These are phyloP conservation scores for Aspergillus ellipticus DNA, from an alignment of 495 filamentous ascomycete genomes.

Conservation along the genomic window DNA sequence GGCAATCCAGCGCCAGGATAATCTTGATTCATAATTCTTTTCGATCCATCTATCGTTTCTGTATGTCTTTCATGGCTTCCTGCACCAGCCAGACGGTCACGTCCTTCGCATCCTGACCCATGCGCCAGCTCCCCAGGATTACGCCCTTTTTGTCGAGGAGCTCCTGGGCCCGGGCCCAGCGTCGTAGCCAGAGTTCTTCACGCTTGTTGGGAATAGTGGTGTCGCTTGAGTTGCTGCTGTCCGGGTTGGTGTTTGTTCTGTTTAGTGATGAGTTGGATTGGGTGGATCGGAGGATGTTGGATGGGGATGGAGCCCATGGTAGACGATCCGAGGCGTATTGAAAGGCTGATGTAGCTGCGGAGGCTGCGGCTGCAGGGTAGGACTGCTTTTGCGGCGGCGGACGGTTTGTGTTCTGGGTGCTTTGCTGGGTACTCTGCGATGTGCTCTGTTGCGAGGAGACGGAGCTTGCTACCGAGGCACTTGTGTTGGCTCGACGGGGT, in stretches of 20 bases:
- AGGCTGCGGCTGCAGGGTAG: constrained; percentile 7
- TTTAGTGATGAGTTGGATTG: constrained; percentile 26
- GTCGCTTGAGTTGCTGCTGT: constrained; percentile 15
- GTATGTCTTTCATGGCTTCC: constrained; percentile 31
- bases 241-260: constrained; percentile 12
- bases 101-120: constrained; percentile 72
- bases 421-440: background rate
- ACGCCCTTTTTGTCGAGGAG: constrained; percentile 67
- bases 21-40: too few relatives aligned
- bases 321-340: constrained; percentile 36
- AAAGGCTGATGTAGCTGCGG: constrained; percentile 24
- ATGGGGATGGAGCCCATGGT: constrained; percentile 19
- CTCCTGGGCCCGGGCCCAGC: constrained; percentile 72
- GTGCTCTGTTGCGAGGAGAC: too few relatives aligned
- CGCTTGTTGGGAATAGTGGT: constrained; percentile 63
- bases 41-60: background rate
- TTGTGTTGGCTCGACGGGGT: constrained; percentile 35
- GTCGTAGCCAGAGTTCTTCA: constrained; percentile 74
- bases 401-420: constrained; percentile 6
- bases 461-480: constrained; percentile 15
- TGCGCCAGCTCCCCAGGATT: constrained; percentile 76
- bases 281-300: constrained; percentile 19
- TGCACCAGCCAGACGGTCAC: constrained; percentile 52
- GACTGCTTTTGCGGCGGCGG: constrained; percentile 17
- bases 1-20: too few relatives aligned